Evolutionary conservation across 345 rosid genomes (phyloP).

Genomic region (Firmiana major): DNA sequence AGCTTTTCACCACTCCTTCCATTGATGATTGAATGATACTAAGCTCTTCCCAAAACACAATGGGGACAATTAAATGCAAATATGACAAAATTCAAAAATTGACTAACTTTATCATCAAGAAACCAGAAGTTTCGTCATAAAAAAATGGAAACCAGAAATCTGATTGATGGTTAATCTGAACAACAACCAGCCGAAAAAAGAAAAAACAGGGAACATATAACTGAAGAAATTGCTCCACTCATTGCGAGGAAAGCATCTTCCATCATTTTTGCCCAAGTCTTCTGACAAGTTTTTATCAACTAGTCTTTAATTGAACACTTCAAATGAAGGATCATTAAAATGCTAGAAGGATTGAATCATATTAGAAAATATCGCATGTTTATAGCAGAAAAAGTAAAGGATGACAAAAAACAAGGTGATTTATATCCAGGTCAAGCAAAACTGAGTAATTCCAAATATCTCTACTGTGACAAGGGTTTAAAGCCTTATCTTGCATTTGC

Average conservation of each 20-base stretch:
- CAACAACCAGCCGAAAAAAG: not conserved
- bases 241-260: not conserved
- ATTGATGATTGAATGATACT: not conserved
- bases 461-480: not conserved
- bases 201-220: not conserved
- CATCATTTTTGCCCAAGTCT: not conserved
- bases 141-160: not conserved
- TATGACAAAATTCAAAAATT: not conserved
- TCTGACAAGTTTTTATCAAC: not conserved
- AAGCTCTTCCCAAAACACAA: not conserved
- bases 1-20: not conserved
- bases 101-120: not conserved
- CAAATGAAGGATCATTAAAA: not conserved
- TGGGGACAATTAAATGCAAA: not conserved
- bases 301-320: not conserved
- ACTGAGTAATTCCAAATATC: not conserved
- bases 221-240: not conserved
- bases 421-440: not conserved
- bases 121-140: not conserved
- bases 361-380: not conserved
- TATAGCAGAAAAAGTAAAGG: not conserved
- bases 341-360: not conserved
- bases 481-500: not conserved
- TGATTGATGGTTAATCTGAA: not conserved
- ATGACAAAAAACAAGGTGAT: not conserved